phyloP scores from a whole-genome alignment of 179 eudicot genomes.

The Beta corolliflora region DNA sequence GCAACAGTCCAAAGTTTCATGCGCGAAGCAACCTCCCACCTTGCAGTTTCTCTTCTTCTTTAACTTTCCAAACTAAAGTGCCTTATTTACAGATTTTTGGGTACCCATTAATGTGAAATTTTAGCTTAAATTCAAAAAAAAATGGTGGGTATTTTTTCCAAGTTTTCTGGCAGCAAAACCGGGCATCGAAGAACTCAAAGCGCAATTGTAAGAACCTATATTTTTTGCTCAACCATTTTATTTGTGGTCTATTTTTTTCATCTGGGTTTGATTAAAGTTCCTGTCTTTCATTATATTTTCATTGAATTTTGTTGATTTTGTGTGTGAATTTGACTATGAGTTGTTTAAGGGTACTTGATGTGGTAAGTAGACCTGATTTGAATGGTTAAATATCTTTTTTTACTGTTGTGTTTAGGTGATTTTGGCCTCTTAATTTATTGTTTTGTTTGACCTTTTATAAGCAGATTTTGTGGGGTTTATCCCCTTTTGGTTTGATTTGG shows the following conservation, averaged over 20 bases:
- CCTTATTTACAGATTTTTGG: background rate
- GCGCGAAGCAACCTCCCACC: background rate
- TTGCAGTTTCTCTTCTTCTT: background rate
- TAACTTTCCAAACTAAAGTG: no score
- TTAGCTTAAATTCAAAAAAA: slow-evolving; percentile 15
- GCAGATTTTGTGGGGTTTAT: slow-evolving; percentile 2
- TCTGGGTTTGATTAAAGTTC: slow-evolving; percentile 22
- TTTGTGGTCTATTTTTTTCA: background rate
- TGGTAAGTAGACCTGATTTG: slow-evolving; percentile 37
- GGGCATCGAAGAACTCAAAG: slow-evolving; percentile 73
- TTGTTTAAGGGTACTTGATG: background rate
- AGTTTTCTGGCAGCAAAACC: slow-evolving; percentile 50
- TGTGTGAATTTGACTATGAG: slow-evolving; percentile 17
- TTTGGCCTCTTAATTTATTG: slow-evolving; percentile 12
- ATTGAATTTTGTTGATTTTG: background rate
- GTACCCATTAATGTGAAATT: slow-evolving; percentile 14
- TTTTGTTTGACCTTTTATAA: slow-evolving; percentile 27
- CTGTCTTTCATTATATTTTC: slow-evolving; percentile 9
- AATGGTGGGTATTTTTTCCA: slow-evolving; percentile 82
- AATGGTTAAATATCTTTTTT: background rate
- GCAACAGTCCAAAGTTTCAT: background rate
- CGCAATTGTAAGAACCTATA: slow-evolving; percentile 52
- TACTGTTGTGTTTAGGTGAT: slow-evolving; percentile 18
- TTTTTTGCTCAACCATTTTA: background rate
- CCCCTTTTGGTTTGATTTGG: slow-evolving; percentile 17